Evolutionary conservation across 2,329 filamentous ascomycete genomes (phyloP), one percentile per base, ranked within the genome.

Genomic region (Paracoccidioides brasiliensis): DNA sequence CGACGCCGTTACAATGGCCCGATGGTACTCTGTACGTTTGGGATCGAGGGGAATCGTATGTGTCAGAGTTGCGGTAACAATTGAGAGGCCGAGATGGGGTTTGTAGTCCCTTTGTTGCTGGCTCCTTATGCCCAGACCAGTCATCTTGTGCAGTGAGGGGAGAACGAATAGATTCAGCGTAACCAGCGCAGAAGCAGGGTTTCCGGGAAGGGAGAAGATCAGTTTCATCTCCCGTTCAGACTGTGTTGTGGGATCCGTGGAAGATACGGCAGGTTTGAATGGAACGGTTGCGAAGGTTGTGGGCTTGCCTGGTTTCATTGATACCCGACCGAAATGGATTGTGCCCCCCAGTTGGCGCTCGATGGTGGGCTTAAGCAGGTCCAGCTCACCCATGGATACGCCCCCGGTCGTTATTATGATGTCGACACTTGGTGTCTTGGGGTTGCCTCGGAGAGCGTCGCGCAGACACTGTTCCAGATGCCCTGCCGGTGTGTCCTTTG

Each of bases 231-330:
- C 70, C 48, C 83, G 78, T 43, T 80, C 74, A 69, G 83, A 84
- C 41, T 59, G 54, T 7, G 15, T 37, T 28, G 50, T n/a, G 8
- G 56, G 43, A 5, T 40, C 52, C n/a, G 61, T 52, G 42, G 80
- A 75, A 0, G 62, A 62, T 12, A 63, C 57, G 12, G 63, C 62
- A 5, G 67, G 64, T 60, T 84, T 84, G 65, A 80, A 74, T 0
- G 88, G 84, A 0, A 97, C 80, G 0, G 89, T 96, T 2, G 93
- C 93, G 69, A 98, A 98, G 0, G 93, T 98, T 0, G 90, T 96
- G 2, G 93, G 93, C 71, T 97, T 98, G 4, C 93, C 93, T 0
- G 93, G 93, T 74, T 98, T 98, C 93, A 98, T 97, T 55, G 85
- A 81, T 2, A 98, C 93, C 3, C 93, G 85, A 30, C 93, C 93